Evolutionary conservation across 2,329 filamentous ascomycete species (phyloP).

Genomic region (Neofusicoccum umdonicola): DNA sequence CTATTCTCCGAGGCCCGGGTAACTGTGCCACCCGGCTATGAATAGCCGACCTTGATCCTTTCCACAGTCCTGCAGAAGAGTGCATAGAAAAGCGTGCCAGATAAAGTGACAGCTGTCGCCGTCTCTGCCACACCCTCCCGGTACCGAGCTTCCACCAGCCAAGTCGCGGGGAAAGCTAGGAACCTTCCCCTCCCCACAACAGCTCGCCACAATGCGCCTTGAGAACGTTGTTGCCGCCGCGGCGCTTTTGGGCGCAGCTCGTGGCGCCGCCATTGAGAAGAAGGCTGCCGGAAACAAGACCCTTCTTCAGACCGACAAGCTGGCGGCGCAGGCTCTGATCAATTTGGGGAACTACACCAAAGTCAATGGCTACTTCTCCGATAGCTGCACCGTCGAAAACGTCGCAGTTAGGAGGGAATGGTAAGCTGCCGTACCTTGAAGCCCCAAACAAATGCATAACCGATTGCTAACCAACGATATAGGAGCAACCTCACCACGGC

Average conservation of each 20-base stretch:
- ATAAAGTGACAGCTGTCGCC: constrained; percentile 3
- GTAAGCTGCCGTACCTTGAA: constrained; percentile 25
- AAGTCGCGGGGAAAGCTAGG: not conserved
- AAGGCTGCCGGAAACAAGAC: not conserved
- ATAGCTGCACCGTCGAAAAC: constrained; percentile 38
- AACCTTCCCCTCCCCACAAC: not conserved
- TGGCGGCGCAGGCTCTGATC: constrained; percentile 34
- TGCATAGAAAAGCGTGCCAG: not conserved
- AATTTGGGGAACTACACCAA: constrained; percentile 32
- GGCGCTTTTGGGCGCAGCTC: not conserved
- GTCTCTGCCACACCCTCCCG: not conserved
- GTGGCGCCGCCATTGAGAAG: constrained; percentile 3
- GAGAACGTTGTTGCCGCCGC: not conserved
- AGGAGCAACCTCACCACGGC: constrained; percentile 26
- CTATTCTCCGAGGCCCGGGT: not conserved
- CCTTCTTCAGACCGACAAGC: constrained; percentile 28
- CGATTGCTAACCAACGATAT: constrained; percentile 10
- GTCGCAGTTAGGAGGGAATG: constrained; percentile 44
- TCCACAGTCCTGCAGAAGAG: not conserved
- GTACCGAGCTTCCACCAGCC: not conserved
- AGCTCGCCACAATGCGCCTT: constrained; percentile 2
- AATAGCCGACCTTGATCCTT: not conserved
- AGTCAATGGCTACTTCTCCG: constrained; percentile 25
- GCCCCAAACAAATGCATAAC: not conserved
- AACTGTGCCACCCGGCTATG: constrained; percentile 1